Evolutionary conservation across 345 rosid species (phyloP).

Genomic region (Gossypioides kirkii): DNA sequence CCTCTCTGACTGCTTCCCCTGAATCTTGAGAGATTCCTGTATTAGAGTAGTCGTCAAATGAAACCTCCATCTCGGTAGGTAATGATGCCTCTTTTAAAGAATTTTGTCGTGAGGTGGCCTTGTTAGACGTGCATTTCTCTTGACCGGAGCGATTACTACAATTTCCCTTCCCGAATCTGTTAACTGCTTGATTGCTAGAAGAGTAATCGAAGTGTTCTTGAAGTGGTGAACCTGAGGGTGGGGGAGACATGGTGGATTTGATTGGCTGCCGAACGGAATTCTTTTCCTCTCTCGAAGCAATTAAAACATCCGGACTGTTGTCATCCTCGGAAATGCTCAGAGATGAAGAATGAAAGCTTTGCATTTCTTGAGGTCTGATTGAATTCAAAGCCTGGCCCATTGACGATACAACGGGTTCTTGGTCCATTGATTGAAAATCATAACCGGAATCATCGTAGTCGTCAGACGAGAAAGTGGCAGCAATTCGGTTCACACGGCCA

Average conservation of each 20-base stretch:
- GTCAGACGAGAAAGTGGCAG: conserved; percentile 64
- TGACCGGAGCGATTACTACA: conserved; percentile 72
- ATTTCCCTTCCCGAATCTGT: conserved; percentile 61
- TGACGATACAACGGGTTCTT: conserved; percentile 33
- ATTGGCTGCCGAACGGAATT: conserved; percentile 28
- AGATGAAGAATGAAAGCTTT: conserved; percentile 51
- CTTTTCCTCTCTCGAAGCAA: conserved; percentile 24
- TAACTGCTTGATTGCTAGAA: conserved; percentile 40
- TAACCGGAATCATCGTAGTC: conserved; percentile 66
- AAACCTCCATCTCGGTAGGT: conserved; percentile 81
- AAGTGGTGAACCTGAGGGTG: conserved; percentile 54
- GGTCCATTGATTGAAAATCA: conserved; percentile 59
- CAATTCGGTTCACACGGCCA: conserved; percentile 27
- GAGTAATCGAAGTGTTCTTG: conserved; percentile 57
- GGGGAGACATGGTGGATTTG: conserved; percentile 35
- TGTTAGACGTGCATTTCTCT: conserved; percentile 48
- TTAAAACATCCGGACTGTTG: conserved; percentile 48
- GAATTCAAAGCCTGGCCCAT: conserved; percentile 36
- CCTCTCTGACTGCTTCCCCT: conserved; percentile 47
- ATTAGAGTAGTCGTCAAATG: conserved; percentile 59
- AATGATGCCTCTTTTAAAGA: conserved; percentile 60
- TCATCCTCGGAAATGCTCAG: conserved; percentile 61
- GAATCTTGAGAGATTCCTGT: conserved; percentile 67
- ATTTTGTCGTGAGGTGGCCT: conserved; percentile 50
- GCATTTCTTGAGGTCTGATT: conserved; percentile 58